Evolutionary conservation across 225 moss, liverwort and hornwort species (phyloP).

Genomic region (Marchantia paleacea): DNA sequence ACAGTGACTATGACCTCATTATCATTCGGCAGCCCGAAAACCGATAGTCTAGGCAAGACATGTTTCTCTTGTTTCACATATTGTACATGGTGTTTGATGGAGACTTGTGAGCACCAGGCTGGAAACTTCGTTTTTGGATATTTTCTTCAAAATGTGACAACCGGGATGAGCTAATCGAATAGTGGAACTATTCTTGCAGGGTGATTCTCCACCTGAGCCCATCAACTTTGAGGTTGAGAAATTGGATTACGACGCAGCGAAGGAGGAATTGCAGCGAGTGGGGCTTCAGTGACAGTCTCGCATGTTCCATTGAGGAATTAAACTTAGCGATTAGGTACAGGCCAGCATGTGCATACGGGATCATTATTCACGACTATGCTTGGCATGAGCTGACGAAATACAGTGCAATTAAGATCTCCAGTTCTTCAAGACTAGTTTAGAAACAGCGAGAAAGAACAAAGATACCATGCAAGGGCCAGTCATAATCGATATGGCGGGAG

Average conservation of each 20-base stretch:
- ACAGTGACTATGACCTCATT: neutral
- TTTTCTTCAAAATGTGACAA: neutral
- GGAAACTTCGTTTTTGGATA: too few relatives aligned
- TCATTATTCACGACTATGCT: neutral
- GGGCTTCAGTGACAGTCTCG: constrained; percentile 33
- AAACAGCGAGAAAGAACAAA: neutral
- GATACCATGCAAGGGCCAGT: neutral
- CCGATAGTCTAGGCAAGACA: too few relatives aligned
- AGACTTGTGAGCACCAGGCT: too few relatives aligned
- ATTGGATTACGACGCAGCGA: constrained; percentile 68
- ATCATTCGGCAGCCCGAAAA: too few relatives aligned
- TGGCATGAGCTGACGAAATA: neutral
- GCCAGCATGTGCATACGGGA: neutral
- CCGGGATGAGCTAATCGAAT: neutral
- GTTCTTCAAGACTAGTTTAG: neutral
- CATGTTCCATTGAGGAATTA: neutral
- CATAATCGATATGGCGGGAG: neutral
- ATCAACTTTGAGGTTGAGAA: constrained; percentile 69
- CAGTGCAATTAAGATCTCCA: neutral
- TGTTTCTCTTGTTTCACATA: too few relatives aligned
- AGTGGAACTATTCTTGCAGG: constrained; percentile 36
- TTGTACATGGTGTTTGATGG: too few relatives aligned
- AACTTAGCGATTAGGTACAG: neutral
- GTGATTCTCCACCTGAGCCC: constrained; percentile 67
- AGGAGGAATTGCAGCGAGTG: constrained; percentile 57